Conservation (phyloP, 345 rosid species). For the Carallia brachiata region DNA sequence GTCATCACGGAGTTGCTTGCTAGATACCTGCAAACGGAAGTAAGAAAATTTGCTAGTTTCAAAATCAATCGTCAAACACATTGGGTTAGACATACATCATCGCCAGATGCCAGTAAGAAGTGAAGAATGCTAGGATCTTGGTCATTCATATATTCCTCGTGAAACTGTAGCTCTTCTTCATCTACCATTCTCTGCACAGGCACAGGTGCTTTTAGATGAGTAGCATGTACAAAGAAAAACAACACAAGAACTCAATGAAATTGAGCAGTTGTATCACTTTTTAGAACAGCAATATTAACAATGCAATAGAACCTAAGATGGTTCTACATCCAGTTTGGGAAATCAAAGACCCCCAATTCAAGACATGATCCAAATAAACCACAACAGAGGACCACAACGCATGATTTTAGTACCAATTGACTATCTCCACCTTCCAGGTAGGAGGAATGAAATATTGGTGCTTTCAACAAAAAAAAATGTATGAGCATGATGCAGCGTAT, state of each 20-base stretch:
- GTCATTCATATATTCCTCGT: conserved; percentile 89
- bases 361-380: not conserved
- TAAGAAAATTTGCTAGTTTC: conserved; percentile 15
- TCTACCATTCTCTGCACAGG: conserved; percentile 79
- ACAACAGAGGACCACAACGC: not conserved
- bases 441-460: no score
- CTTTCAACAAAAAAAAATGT: no score
- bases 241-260: not conserved
- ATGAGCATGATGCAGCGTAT: no score
- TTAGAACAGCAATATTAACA: not conserved
- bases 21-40: conserved; percentile 62
- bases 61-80: conserved; percentile 11
- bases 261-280: not conserved
- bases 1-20: conserved; percentile 97
- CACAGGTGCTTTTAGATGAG: conserved; percentile 1
- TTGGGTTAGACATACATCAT: conserved; percentile 56
- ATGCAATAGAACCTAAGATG: no score
- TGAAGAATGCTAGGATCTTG: conserved; percentile 97
- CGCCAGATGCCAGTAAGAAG: conserved; percentile 89
- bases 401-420: no score
- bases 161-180: conserved; percentile 87
- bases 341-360: not conserved
- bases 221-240: not conserved
- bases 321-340: no score
- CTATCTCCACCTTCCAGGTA: no score